Evolutionary conservation across 2,329 filamentous ascomycete genomes (phyloP).

Genomic region (Xylaria polymorpha): DNA sequence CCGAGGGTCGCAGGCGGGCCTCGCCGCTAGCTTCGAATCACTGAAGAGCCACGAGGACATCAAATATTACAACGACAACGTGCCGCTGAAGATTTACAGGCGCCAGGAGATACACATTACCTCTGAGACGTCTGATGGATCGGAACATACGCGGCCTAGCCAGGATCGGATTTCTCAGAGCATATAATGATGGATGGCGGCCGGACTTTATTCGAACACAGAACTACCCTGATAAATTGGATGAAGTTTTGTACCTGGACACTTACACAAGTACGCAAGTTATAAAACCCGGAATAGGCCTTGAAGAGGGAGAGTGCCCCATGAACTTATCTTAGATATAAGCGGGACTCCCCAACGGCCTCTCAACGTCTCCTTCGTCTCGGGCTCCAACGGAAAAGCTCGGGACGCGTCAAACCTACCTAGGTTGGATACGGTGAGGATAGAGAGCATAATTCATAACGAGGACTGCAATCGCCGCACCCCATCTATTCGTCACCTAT

Average conservation of each 20-base stretch:
- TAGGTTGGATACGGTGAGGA: background rate
- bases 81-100: slow-evolving; percentile 54
- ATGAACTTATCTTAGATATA: background rate
- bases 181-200: background rate
- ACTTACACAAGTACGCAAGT: background rate
- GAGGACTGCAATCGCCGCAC: background rate
- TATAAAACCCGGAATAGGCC: background rate
- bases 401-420: background rate
- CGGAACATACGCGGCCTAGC: background rate
- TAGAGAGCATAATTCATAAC: background rate
- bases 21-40: slow-evolving; percentile 41
- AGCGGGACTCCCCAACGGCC: background rate
- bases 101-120: slow-evolving; percentile 51
- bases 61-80: slow-evolving; percentile 45
- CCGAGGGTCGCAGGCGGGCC: slow-evolving; percentile 13
- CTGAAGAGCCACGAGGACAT: slow-evolving; percentile 55
- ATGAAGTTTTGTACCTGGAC: background rate
- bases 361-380: background rate
- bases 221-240: background rate
- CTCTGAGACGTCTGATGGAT: slow-evolving; percentile 12
- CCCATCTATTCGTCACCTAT: background rate
- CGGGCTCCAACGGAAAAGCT: background rate
- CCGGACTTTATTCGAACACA: no score
- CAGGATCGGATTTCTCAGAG: slow-evolving; percentile 18
- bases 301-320: background rate